These are phyloP conservation scores for Aureobasidium sp. DNA, from an alignment of 2,329 filamentous ascomycete genomes.

Conservation along the genomic window DNA sequence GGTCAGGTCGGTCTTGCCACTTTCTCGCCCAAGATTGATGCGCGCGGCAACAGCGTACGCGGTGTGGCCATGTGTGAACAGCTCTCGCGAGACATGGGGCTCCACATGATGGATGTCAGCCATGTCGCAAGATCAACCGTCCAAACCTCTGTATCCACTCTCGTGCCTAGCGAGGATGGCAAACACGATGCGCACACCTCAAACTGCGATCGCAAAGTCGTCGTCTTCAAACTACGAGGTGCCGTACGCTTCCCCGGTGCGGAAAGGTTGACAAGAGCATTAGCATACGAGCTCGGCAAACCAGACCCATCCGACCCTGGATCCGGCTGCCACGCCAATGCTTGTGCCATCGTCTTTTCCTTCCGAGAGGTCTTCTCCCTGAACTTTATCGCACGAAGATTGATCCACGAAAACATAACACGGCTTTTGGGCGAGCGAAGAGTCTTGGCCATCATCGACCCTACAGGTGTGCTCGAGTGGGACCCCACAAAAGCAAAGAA, in stretches of 20 bases:
- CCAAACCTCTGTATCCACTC: constrained; percentile 15
- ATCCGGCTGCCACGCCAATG: constrained; percentile 18
- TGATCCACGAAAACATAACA: constrained; percentile 18
- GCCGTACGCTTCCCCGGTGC: constrained; percentile 19
- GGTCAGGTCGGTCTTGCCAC: constrained; percentile 19
- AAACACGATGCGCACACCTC: not conserved
- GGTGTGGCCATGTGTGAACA: constrained; percentile 19
- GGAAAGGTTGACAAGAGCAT: constrained; percentile 18
- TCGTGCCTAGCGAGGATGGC: constrained; percentile 14
- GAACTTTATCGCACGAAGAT: constrained; percentile 18
- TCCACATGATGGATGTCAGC: constrained; percentile 21
- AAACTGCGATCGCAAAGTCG: constrained; percentile 13
- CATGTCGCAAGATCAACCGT: constrained; percentile 20
- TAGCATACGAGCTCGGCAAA: constrained; percentile 16
- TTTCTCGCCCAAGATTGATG: constrained; percentile 19
- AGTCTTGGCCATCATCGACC: constrained; percentile 18
- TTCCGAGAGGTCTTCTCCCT: constrained; percentile 20
- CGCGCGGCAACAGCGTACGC: constrained; percentile 19
- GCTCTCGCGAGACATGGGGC: constrained; percentile 19
- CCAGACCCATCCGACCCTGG: constrained; percentile 15
- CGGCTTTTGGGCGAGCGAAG: constrained; percentile 15
- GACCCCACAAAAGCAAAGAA: constrained; percentile 14
- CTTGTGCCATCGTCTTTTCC: constrained; percentile 19
- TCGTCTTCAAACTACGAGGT: constrained; percentile 19
- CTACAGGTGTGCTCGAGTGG: constrained; percentile 17